Conservation (phyloP, 2,329 filamentous ascomycete species). For the Chaetomium sp. region DNA sequence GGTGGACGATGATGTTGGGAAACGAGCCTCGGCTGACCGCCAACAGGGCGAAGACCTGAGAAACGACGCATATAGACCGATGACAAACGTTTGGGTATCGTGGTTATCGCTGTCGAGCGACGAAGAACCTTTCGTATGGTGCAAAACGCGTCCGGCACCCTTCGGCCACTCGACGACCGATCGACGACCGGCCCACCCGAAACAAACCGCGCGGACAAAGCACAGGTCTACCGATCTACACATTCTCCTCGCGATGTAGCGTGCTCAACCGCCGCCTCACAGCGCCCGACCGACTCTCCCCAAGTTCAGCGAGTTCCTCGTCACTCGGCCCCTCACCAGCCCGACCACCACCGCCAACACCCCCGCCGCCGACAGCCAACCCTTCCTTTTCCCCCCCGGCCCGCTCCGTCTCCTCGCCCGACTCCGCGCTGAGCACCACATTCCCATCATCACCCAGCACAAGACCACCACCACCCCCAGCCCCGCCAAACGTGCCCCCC, state of each 20-base stretch:
- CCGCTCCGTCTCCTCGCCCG: conserved; percentile 17
- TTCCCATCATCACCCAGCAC: conserved; percentile 16
- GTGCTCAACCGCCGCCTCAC: conserved; percentile 28
- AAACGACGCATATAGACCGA: not conserved
- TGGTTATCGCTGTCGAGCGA: not conserved
- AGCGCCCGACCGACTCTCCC: conserved; percentile 33
- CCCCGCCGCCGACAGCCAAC: conserved; percentile 13
- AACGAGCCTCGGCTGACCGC: not conserved
- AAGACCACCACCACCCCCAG: conserved; percentile 32
- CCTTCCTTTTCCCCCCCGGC: conserved; percentile 15
- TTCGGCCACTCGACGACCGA: not conserved
- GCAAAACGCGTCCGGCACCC: not conserved
- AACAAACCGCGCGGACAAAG: not conserved
- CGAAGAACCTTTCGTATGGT: not conserved
- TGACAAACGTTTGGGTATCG: not conserved
- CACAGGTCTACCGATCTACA: not conserved
- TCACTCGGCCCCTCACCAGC: conserved; percentile 32
- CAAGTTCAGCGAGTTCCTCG: conserved; percentile 44
- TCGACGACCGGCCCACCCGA: not conserved
- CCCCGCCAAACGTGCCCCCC: conserved; percentile 61
- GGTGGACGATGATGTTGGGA: not conserved
- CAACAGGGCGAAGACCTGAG: too few species aligned
- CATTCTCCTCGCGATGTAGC: conserved; percentile 21
- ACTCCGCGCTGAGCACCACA: conserved; percentile 8
- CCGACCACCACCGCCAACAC: conserved; percentile 16